A percentile compares a stretch with the other conserved stretches of the same genome.
These are phyloP conservation scores for Quercus variabilis DNA, from an alignment of 306 rosid species.

Conservation along the genomic window DNA sequence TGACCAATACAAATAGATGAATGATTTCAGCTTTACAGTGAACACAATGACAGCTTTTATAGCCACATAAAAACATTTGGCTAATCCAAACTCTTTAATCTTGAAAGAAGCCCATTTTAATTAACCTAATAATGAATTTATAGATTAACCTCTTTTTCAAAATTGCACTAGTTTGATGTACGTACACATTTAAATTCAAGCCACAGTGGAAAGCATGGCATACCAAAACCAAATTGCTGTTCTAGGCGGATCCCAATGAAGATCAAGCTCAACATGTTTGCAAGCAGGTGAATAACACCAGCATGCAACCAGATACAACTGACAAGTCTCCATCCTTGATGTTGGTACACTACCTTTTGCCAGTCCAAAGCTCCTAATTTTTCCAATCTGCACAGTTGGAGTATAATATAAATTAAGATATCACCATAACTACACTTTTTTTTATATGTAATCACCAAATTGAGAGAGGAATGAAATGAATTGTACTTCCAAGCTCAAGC, in stretches of 20 bases:
- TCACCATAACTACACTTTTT: background rate
- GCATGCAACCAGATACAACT: constrained; percentile 92
- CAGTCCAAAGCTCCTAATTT: constrained; percentile 76
- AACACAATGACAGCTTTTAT: background rate
- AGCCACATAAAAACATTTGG: background rate
- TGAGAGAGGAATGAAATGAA: background rate
- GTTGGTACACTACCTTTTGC: constrained; percentile 47
- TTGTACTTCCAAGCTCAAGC: background rate
- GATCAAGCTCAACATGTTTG: constrained; percentile 75
- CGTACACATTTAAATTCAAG: background rate
- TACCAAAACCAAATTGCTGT: constrained; percentile 91
- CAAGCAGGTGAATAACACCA: constrained; percentile 71
- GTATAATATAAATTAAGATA: background rate
- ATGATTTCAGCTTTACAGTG: background rate
- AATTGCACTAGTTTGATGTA: background rate
- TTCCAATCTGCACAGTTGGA: constrained; percentile 46
- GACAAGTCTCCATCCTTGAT: constrained; percentile 83
- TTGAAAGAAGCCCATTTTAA: background rate
- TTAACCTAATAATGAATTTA: background rate
- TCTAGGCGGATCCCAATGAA: constrained; percentile 87
- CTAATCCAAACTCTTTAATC: background rate
- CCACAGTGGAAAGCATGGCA: background rate
- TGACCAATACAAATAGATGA: background rate
- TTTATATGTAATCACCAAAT: background rate
- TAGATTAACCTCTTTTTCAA: background rate